Evolutionary conservation across 2,329 filamentous ascomycete genomes (phyloP), one percentile per base, ranked within the genome.

Genomic region (Passalora sequoiae): DNA sequence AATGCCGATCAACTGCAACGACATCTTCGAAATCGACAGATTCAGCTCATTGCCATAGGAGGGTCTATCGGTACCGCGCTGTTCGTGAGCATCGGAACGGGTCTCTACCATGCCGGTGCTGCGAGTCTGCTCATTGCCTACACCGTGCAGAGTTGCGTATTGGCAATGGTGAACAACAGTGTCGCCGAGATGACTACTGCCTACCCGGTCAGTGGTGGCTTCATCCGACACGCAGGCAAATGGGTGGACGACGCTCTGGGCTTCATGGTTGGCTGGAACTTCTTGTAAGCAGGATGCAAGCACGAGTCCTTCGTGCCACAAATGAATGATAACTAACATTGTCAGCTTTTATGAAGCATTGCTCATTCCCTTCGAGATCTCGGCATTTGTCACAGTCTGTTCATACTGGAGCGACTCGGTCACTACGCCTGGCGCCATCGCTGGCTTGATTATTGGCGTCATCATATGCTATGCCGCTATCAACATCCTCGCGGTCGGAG

Each of bases 181-280:
- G 70, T 81, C 49, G 79, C 80, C 15, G 80, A 84, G 60, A 83
- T 83, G 80, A 53, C 48, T 16, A 36, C 43, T 7, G 35, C 49
- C 17, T 49, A 43, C 33, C 53, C 53, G 12, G 47, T 55, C 27
- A 50, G 48, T 39, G 50, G 50, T 42, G 50, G 75, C 4, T 83
- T 82, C 59, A 74, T 83, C 50, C 78, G 80, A 47, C 70, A 83
- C 56, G 78, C 78, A 4, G 78, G 79, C 20, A 69, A 78, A 53
- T 84, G 78, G 76, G 77, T 78, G 7, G 80, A 84, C 59, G 79
- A 83, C n/a, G 71, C 80, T 7, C 67, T 78, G 15, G 79, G 79
- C 24, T 82, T 83, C 55, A 66, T 68, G 44, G 67, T 64, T 29
- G 72, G 72, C n/a, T 61, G 57, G 57, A 60, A 60, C 50, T 61